Evolutionary conservation across 2,329 filamentous ascomycete species (phyloP).

Genomic region (Exophiala mesophila): DNA sequence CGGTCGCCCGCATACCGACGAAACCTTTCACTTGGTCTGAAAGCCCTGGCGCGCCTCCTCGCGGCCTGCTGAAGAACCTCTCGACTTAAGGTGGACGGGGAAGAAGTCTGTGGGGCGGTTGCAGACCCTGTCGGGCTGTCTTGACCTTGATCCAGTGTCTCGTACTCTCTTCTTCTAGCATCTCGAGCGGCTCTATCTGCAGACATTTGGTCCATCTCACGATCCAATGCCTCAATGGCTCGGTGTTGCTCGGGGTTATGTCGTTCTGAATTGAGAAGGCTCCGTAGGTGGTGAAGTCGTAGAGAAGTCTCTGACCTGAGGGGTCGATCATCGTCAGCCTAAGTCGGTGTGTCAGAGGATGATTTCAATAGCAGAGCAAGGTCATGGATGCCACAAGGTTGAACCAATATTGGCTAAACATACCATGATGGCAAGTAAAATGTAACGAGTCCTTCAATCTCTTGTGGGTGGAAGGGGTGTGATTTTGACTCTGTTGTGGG

Average conservation of each 20-base stretch:
- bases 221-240: constrained; percentile 37
- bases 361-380: no score
- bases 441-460: no score
- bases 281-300: constrained; percentile 35
- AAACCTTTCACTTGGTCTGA: constrained; percentile 28
- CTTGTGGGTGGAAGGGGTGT: no score
- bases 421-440: no score
- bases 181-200: constrained; percentile 24
- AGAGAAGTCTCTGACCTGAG: constrained; percentile 26
- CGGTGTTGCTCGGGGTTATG: constrained; percentile 31
- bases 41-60: constrained; percentile 25
- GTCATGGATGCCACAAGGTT: constrained; percentile 21
- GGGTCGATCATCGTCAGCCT: constrained; percentile 33
- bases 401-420: constrained; percentile 11
- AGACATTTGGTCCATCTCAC: constrained; percentile 33
- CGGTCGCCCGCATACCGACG: constrained; percentile 22
- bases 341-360: background rate
- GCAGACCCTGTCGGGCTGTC: constrained; percentile 9
- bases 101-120: constrained; percentile 8
- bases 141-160: constrained; percentile 14
- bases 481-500: no score
- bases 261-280: constrained; percentile 35
- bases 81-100: constrained; percentile 20
- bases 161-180: constrained; percentile 17
- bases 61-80: background rate